Conservation (phyloP, 352 stramenopile genomes). For the Globisporangium paroecandrum region DNA sequence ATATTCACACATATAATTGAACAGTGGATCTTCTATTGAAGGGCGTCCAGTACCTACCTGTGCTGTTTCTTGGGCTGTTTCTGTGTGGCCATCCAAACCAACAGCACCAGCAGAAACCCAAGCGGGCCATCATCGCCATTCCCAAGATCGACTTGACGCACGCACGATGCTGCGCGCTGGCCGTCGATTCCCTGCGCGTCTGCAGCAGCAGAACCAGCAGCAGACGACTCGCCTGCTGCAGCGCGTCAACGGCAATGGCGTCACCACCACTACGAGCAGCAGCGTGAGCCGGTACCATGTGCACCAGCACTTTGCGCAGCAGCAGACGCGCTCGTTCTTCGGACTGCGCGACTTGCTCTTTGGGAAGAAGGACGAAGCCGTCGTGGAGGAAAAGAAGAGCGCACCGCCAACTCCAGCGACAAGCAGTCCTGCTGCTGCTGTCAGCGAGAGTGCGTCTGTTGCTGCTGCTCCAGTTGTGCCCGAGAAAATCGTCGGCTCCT, state of each 20-base stretch:
- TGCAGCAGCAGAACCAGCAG: slow-evolving; percentile 11
- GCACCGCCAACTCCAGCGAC: not conserved
- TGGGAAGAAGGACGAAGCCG: slow-evolving; percentile 32
- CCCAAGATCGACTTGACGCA: slow-evolving; percentile 2
- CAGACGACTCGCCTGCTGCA: not conserved
- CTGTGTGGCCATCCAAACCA: slow-evolving; percentile 8
- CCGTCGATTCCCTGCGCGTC: slow-evolving; percentile 17
- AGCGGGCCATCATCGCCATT: slow-evolving; percentile 1
- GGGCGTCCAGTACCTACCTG: not conserved
- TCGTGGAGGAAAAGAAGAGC: slow-evolving; percentile 13
- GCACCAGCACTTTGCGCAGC: slow-evolving; percentile 7
- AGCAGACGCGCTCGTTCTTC: slow-evolving; percentile 50
- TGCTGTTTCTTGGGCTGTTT: not conserved
- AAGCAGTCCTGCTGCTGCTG: not conserved
- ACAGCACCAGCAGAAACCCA: not conserved
- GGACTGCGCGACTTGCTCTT: slow-evolving; percentile 68
- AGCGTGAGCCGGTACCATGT: slow-evolving; percentile 8
- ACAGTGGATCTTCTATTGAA: slow-evolving; percentile 5
- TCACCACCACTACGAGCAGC: not conserved
- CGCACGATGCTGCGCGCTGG: slow-evolving; percentile 20
- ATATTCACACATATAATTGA: not conserved
- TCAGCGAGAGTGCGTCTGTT: slow-evolving; percentile 5
- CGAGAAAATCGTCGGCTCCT: slow-evolving; percentile 42
- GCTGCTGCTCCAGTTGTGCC: slow-evolving; percentile 11
- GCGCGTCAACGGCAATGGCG: slow-evolving; percentile 9